A percentile compares a stretch with the other conserved stretches of the same genome.
phyloP scores from a whole-genome alignment of 164 flowering plant genomes.

The Protea cynaroides region DNA sequence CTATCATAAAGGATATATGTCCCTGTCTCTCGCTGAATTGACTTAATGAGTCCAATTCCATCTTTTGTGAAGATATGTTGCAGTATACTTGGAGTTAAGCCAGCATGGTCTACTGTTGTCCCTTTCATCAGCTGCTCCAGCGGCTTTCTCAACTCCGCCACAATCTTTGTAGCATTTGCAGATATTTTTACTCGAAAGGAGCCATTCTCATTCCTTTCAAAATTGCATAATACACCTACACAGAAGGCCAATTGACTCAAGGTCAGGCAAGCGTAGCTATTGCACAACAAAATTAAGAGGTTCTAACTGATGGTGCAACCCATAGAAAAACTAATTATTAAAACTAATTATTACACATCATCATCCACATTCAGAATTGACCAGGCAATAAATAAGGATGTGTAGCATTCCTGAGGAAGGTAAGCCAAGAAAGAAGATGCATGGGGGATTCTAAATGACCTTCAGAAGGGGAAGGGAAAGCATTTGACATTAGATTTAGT shows the following conservation, averaged over 20 bases:
- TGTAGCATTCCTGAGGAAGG: too few relatives aligned
- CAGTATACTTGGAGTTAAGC: slow-evolving; percentile 52
- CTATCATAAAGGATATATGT: slow-evolving; percentile 64
- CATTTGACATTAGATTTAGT: too few relatives aligned
- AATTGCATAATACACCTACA: slow-evolving; percentile 49
- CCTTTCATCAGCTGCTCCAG: slow-evolving; percentile 83
- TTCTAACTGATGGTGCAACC: neutral
- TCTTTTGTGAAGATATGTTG: slow-evolving; percentile 61
- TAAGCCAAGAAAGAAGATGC: too few relatives aligned
- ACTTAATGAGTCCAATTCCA: slow-evolving; percentile 51
- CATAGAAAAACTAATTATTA: too few relatives aligned
- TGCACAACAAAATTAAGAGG: neutral
- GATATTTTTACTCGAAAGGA: slow-evolving; percentile 67
- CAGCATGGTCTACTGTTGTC: slow-evolving; percentile 40
- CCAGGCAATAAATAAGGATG: too few relatives aligned
- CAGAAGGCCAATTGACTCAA: too few relatives aligned
- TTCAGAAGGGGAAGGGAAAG: too few relatives aligned
- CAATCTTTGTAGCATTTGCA: slow-evolving; percentile 71
- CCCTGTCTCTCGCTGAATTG: slow-evolving; percentile 56
- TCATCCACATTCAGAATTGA: too few relatives aligned
- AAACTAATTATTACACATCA: too few relatives aligned
- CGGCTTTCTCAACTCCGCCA: slow-evolving; percentile 77
- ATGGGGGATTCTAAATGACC: too few relatives aligned
- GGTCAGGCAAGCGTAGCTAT: neutral
- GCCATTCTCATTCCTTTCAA: slow-evolving; percentile 59